Evolutionary conservation across 352 stramenopile species (phyloP), one percentile per base, ranked within the genome.

Genomic region (Globisporangium irregulare): DNA sequence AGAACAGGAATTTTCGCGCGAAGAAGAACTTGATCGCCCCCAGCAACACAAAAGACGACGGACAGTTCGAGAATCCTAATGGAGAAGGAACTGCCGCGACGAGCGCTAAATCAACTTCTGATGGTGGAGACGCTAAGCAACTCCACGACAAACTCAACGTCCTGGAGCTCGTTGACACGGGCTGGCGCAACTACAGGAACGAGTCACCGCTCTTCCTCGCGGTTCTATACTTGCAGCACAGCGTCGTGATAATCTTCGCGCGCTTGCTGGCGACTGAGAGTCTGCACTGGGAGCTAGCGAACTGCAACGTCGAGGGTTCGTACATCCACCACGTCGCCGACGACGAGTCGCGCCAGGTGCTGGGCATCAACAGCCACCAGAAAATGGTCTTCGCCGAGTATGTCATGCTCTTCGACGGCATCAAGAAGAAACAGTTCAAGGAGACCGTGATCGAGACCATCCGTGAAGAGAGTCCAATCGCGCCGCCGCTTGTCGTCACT

Each of bases 231-330:
- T 62, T 92, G 1, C 84, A 83, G 48, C 66, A 87, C n/a, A 48
- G 57, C 15, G 74, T 87, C 10, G 74, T 88, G 14, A 12, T 9
- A 4, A 59, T 79, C 1, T 84, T 92, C 59, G 63, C 64, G 1
- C 46, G 53, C 10, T 68, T 74, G 3, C 71, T 94, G 20, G 79
- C 77, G 34, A n/a, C 66, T 1, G 66, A 59, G 38, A 88, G 82
- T 50, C 60, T 89, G 14, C 34, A 27, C 1, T 90, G 77, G 79
- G 84, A 94, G 38, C 61, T 88, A 4, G 48, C 69, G 32, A 81
- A 88, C 70, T 79, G 82, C 57, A 93, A 89, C 64, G 80, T 90
- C 18, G 86, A 94, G 68, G 86, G 86, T n/a, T 86, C 85, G 3
- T 89, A 74, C 38, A 71, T 92, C 4, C 74, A 87, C 22, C 81